Evolutionary conservation across 495 filamentous ascomycete genomes (phyloP).

Genomic region (Platismatia glauca): DNA sequence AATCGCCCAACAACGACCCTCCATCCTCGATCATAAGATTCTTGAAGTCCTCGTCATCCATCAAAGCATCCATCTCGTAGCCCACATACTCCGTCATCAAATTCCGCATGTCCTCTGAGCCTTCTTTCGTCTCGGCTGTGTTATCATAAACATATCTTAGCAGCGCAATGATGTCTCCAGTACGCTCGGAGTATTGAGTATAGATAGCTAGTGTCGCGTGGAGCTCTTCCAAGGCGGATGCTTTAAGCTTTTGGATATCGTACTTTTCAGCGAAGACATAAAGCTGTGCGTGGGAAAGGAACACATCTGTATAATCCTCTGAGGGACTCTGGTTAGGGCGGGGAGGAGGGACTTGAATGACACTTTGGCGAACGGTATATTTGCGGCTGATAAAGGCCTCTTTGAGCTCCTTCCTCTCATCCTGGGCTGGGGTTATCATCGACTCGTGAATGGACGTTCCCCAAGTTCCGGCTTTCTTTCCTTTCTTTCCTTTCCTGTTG

Average conservation of each 20-base stretch:
- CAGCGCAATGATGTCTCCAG: conserved; percentile 27
- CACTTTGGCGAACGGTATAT: not conserved
- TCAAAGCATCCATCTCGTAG: conserved; percentile 28
- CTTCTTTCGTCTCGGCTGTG: conserved; percentile 3
- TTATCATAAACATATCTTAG: conserved; percentile 30
- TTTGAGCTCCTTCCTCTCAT: not conserved
- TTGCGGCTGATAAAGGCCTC: conserved; percentile 10
- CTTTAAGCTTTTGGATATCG: conserved; percentile 25
- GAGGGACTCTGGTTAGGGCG: conserved; percentile 4
- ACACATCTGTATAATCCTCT: conserved; percentile 32
- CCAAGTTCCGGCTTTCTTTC: not conserved
- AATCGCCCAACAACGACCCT: conserved; percentile 18
- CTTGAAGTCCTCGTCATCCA: conserved; percentile 25
- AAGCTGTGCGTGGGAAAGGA: conserved; percentile 31
- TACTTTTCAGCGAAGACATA: conserved; percentile 34
- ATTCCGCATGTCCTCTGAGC: conserved; percentile 22
- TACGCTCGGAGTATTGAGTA: conserved; percentile 23
- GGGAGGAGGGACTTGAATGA: not conserved
- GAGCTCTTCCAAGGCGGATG: conserved; percentile 29
- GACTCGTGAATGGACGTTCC: too few relatives aligned
- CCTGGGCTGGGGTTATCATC: not conserved
- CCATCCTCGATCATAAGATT: conserved; percentile 23
- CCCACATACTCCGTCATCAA: conserved; percentile 25
- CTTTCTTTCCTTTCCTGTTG: not conserved
- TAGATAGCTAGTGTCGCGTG: conserved; percentile 28